These are phyloP conservation scores for Discostella pseudostelligera DNA, from an alignment of 108 stramenopile species.

Conservation along the genomic window DNA sequence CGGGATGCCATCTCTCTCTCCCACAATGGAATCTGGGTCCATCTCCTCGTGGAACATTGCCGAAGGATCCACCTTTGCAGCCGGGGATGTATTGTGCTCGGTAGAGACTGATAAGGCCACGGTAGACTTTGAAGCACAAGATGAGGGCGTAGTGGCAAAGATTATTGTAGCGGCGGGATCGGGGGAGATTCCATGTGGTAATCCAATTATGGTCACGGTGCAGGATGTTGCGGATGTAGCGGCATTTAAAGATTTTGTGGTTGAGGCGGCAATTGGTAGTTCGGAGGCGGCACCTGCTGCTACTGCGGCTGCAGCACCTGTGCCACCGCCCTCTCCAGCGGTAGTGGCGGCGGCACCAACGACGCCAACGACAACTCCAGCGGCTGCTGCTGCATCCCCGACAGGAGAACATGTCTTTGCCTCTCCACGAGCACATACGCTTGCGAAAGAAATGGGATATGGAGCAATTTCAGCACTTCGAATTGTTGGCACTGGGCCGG, in stretches of 20 bases:
- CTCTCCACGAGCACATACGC: conserved; percentile 87
- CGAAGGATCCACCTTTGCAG: conserved; percentile 80
- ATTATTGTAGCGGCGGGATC: conserved; percentile 78
- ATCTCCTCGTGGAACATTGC: conserved; percentile 83
- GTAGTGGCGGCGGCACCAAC: conserved; percentile 32
- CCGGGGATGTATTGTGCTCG: conserved; percentile 92
- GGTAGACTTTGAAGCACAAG: conserved; percentile 96
- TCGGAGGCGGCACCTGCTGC: conserved; percentile 41
- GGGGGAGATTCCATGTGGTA: conserved; percentile 83
- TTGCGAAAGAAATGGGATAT: conserved; percentile 83
- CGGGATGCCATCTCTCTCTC: conserved; percentile 94
- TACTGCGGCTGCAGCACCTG: conserved; percentile 35
- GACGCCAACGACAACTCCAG: conserved; percentile 27
- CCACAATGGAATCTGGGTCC: conserved; percentile 94
- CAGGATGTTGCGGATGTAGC: conserved; percentile 84
- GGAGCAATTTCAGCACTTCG: conserved; percentile 64
- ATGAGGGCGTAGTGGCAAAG: conserved; percentile 96
- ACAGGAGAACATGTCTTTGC: conserved; percentile 82
- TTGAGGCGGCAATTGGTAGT: conserved; percentile 43
- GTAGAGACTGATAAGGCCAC: conserved; percentile 99
- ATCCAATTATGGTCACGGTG: conserved; percentile 90
- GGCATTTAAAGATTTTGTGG: conserved; percentile 88
- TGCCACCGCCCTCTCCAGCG: conserved; percentile 34
- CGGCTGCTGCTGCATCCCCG: conserved; percentile 41
- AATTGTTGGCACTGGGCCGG: conserved; percentile 89